Evolutionary conservation across 2,329 filamentous ascomycete genomes (phyloP).

Genomic region (Cladophialophora chaetospira): DNA sequence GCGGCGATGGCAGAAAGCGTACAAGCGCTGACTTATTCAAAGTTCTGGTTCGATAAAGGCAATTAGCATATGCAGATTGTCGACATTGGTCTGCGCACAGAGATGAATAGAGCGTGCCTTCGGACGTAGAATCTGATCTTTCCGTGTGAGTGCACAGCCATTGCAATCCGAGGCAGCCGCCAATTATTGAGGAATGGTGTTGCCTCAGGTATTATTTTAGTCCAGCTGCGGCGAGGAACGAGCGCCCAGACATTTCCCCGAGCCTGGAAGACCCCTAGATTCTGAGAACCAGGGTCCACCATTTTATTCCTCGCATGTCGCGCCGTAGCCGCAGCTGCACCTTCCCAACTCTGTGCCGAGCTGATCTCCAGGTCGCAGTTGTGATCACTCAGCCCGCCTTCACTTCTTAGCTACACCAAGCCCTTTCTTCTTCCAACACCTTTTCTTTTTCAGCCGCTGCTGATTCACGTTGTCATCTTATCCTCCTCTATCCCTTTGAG

Average conservation of each 20-base stretch:
- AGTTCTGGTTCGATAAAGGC: background rate
- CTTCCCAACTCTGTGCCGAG: slow-evolving; percentile 13
- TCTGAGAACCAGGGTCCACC: background rate
- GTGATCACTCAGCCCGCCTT: slow-evolving; percentile 26
- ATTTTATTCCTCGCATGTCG: slow-evolving; percentile 3
- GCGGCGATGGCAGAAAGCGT: slow-evolving; percentile 11
- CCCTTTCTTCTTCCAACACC: slow-evolving; percentile 14
- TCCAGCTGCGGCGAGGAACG: background rate
- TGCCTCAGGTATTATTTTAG: background rate
- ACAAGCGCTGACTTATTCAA: slow-evolving; percentile 17
- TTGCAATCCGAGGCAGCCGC: background rate
- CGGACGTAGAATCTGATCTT: background rate
- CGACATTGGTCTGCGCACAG: slow-evolving; percentile 1
- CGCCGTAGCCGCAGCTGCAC: background rate
- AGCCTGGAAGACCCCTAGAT: slow-evolving; percentile 12
- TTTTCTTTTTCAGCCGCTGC: slow-evolving; percentile 21
- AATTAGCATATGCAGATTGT: background rate
- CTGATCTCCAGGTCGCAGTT: slow-evolving; percentile 8
- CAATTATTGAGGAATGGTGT: background rate
- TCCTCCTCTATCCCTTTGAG: slow-evolving; percentile 16
- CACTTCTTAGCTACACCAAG: slow-evolving; percentile 9
- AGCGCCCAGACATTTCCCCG: slow-evolving; percentile 6
- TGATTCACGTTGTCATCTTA: slow-evolving; percentile 8
- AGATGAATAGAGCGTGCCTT: background rate
- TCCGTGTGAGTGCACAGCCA: background rate